Evolutionary conservation across 23 red algal genomes (phyloP), one percentile per base, ranked within the genome.

Genomic region (Cyanidiococcus yangmingshanensis): DNA sequence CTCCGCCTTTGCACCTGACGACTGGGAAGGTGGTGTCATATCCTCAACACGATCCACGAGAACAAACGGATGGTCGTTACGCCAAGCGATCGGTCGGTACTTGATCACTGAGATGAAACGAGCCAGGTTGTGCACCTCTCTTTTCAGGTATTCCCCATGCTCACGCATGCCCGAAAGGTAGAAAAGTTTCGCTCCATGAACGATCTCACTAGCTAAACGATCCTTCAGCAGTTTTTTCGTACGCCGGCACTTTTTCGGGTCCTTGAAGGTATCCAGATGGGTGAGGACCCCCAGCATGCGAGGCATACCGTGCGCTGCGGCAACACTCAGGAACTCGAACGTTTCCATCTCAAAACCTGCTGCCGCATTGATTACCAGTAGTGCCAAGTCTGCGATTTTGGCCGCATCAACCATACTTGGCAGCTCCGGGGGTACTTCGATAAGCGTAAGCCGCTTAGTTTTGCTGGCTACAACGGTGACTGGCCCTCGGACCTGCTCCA

Each of bases 271-370:
- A 57, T 98, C 94, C 25, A 98, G 58, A 57, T 98, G 94, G 0
- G 94, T 98, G 2, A 98, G 58, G 15, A 98, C 80, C 37, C 87
- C 82, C 26, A 98, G 88, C 1, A 98, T 79, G 50, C 89, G 89
- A 0, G 94, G 94, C 94, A 98, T 91, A 37, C 94, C 94, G 74
- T 91, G 88, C 21, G 82, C 81, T 24, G 87, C 80, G 2, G 82
- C 82, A 16, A 98, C 91, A 58, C 88, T 98, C 0, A 98, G 84
- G 63, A 98, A 92, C 88, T 98, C 94, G 59, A 98, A 98, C 0
- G 87, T 91, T 50, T 98, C 94, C 94, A 98, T 98, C 79, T 98
- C 94, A 39, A 98, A 91, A 2, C 94, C 94, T 63, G 77, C 88
- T 37, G 67, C 74, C 2, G 88, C 94, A 76, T 98, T 85, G 59